Percentiles rank a stretch among this genome's conserved stretches.
phyloP scores from a whole-genome alignment of 371 early-diverging fungal species.

The Lichtheimia corymbifera region DNA sequence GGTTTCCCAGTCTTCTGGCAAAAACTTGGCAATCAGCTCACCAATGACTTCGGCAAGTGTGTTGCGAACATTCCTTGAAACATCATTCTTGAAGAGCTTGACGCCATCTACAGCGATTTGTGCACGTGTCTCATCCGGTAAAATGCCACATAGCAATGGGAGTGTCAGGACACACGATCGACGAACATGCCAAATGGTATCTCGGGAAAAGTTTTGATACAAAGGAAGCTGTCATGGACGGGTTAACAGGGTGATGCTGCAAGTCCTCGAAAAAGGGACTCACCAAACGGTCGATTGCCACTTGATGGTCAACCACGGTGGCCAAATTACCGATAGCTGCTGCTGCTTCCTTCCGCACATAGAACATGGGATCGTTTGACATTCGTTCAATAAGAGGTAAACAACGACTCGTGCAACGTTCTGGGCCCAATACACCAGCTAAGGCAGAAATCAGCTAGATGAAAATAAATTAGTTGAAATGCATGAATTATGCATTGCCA shows the following conservation, averaged over 20 bases:
- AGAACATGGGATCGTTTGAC: conserved; percentile 52
- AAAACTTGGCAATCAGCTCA: conserved; percentile 58
- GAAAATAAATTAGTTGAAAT: neutral
- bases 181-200: conserved; percentile 66
- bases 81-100: conserved; percentile 52
- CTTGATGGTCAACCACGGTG: conserved; percentile 35
- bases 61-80: conserved; percentile 60
- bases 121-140: conserved; percentile 44
- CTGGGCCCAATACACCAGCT: conserved; percentile 45
- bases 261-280: conserved; percentile 3
- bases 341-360: conserved; percentile 64
- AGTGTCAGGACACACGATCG: conserved; percentile 56
- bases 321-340: conserved; percentile 54
- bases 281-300: conserved; percentile 51
- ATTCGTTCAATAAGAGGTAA: conserved; percentile 57
- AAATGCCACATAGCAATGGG: conserved; percentile 46
- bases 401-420: conserved; percentile 47
- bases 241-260: conserved; percentile 1
- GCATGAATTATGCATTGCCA: neutral
- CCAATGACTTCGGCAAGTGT: conserved; percentile 61
- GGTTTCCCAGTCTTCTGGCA: conserved; percentile 49
- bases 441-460: conserved; percentile 54
- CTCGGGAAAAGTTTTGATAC: conserved; percentile 49
- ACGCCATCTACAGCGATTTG: conserved; percentile 47
- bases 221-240: conserved; percentile 41